phyloP scores from a whole-genome alignment of 192 early-diverging fungal species.

The Oehlia diaphana region DNA sequence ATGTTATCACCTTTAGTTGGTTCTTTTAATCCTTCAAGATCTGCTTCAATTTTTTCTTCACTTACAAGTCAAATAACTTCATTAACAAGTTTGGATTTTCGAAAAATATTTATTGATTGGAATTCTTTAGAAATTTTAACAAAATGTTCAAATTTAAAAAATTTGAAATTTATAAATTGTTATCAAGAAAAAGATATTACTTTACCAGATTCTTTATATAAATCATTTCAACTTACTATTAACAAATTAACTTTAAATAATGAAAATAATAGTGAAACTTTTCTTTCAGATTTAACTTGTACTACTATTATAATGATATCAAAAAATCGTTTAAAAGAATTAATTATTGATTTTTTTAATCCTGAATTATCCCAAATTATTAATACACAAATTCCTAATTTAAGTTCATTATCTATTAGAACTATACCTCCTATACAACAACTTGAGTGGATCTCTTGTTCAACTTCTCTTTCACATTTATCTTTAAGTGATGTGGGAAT shows the following conservation, averaged over 20 bases:
- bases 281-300: not conserved
- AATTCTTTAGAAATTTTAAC: conserved; percentile 19
- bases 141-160: conserved; percentile 20
- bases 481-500: conserved; percentile 1
- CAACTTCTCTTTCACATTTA: not conserved
- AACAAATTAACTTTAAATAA: conserved; percentile 1
- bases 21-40: conserved; percentile 5
- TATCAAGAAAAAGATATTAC: conserved; percentile 18
- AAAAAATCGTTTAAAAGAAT: conserved; percentile 6
- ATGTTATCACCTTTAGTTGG: not conserved
- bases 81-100: conserved; percentile 1
- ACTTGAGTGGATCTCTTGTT: not conserved
- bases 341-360: not conserved
- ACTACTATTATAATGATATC: conserved; percentile 15
- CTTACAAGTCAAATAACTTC: not conserved
- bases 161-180: conserved; percentile 17
- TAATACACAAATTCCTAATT: conserved; percentile 13
- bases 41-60: conserved; percentile 13
- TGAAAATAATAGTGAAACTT: not conserved
- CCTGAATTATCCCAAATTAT: not conserved
- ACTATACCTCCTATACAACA: not conserved
- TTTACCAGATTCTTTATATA: not conserved
- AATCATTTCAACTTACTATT: not conserved
- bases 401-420: conserved; percentile 2
- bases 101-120: not conserved